Conservation (phyloP, 192 early-diverging fungal species). For the Gorgonomyces haynaldii region DNA sequence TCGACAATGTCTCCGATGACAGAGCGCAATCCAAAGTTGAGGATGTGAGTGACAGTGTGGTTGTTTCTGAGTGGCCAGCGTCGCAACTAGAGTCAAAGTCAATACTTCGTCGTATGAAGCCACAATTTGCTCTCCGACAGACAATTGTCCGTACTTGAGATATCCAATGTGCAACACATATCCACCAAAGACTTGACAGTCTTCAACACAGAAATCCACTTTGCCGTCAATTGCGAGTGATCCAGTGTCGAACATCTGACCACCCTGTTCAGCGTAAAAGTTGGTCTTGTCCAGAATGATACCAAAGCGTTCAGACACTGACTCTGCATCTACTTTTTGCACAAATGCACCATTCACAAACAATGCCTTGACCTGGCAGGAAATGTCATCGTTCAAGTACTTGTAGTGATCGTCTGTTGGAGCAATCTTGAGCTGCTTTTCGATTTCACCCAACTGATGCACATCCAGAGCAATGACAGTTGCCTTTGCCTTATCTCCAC, state of each 20-base stretch:
- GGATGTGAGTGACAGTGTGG: constrained; percentile 91
- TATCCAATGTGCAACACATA: constrained; percentile 94
- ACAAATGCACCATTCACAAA: constrained; percentile 46
- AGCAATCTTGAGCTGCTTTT: constrained; percentile 55
- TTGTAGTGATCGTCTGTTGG: constrained; percentile 81
- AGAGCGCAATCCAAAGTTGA: constrained; percentile 87
- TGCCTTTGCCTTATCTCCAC: constrained; percentile 35
- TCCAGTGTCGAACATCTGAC: constrained; percentile 90
- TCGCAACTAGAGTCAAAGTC: constrained; percentile 39
- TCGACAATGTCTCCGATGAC: constrained; percentile 70
- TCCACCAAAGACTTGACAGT: constrained; percentile 85
- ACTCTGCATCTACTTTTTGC: constrained; percentile 27
- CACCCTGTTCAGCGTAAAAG: constrained; percentile 97
- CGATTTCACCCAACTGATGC: constrained; percentile 79
- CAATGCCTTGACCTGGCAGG: constrained; percentile 69
- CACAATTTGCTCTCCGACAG: constrained; percentile 57
- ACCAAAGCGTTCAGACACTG: constrained; percentile 61
- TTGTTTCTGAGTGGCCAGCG: constrained; percentile 87
- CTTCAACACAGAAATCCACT: constrained; percentile 81
- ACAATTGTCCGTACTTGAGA: constrained; percentile 76
- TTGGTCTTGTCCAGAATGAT: constrained; percentile 88
- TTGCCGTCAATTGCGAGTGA: constrained; percentile 70
- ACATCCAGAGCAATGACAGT: constrained; percentile 74
- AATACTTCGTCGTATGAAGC: constrained; percentile 69
- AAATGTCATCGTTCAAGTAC: constrained; percentile 64